Percentiles rank a stretch among this genome's conserved stretches.
Conservation (phyloP, 2,329 filamentous ascomycete genomes). For the Monosporascus sp. region DNA sequence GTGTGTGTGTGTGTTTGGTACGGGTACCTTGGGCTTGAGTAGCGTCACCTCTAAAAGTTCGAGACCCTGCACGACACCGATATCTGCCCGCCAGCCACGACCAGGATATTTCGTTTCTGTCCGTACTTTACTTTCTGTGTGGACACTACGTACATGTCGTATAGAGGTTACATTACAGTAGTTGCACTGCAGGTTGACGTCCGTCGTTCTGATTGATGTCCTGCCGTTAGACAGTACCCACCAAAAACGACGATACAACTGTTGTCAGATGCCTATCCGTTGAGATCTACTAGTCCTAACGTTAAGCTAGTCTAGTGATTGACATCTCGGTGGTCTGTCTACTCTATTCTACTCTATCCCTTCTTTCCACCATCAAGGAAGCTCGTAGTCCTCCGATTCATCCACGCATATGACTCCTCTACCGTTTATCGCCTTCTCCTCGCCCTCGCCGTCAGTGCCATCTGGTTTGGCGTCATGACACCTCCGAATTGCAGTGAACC, state of each 20-base stretch:
- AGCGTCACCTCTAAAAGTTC: background rate
- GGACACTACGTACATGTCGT: background rate
- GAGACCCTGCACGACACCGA: background rate
- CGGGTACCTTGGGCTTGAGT: background rate
- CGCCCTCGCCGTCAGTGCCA: constrained; percentile 8
- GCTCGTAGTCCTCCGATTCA: background rate
- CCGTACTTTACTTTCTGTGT: background rate
- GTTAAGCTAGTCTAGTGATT: no score
- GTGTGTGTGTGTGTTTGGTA: no score
- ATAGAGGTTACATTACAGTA: no score
- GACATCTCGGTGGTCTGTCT: no score
- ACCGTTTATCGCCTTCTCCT: constrained; percentile 9
- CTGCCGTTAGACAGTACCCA: no score
- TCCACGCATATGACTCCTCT: constrained; percentile 4
- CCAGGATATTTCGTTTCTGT: background rate
- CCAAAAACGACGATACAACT: no score
- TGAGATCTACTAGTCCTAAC: no score
- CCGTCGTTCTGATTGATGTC: no score
- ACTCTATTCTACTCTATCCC: no score
- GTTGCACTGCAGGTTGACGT: no score
- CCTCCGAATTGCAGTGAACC: constrained; percentile 7
- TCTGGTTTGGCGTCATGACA: constrained; percentile 18
- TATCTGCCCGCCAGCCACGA: background rate
- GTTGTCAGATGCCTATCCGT: no score
- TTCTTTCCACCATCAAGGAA: no score